phyloP scores from a whole-genome alignment of 257 asterid species.

The Haberlea rhodopensis region DNA sequence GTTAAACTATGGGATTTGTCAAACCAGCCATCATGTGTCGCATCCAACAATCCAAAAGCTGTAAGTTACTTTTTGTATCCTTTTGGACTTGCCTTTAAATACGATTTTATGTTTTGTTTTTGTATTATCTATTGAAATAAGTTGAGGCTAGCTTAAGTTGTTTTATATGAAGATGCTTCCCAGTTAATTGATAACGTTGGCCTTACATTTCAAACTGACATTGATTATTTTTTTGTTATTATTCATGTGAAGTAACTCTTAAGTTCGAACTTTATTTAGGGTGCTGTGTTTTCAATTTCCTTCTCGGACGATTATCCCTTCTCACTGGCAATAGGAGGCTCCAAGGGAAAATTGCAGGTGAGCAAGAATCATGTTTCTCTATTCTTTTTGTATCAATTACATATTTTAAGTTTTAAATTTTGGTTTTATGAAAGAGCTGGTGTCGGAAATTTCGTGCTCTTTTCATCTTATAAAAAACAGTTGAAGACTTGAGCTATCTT shows the following conservation, averaged over 20 bases:
- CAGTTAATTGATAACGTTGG: neutral
- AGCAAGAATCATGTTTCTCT: constrained; percentile 5
- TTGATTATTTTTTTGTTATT: neutral
- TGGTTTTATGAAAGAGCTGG: neutral
- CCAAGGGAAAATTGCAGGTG: constrained; percentile 80
- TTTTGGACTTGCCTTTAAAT: neutral
- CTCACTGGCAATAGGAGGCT: constrained; percentile 76
- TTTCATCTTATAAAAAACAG: neutral
- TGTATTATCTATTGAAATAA: neutral
- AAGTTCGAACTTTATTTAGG: constrained; percentile 45
- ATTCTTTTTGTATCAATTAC: neutral
- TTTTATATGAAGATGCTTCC: constrained; percentile 4
- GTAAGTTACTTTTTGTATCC: constrained; percentile 26
- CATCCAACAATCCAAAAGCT: constrained; percentile 49
- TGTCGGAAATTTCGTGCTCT: neutral
- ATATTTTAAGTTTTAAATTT: neutral
- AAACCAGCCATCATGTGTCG: constrained; percentile 60
- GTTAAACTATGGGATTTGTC: constrained; percentile 95
- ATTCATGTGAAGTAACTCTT: constrained; percentile 11
- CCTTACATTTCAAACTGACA: neutral
- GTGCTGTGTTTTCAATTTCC: constrained; percentile 76
- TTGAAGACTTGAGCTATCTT: neutral
- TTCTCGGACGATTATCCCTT: constrained; percentile 76
- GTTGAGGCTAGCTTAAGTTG: neutral
- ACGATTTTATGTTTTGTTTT: neutral